These are phyloP conservation scores for Jatropha multifida DNA, from an alignment of 441 rosid species.

Conservation along the genomic window DNA sequence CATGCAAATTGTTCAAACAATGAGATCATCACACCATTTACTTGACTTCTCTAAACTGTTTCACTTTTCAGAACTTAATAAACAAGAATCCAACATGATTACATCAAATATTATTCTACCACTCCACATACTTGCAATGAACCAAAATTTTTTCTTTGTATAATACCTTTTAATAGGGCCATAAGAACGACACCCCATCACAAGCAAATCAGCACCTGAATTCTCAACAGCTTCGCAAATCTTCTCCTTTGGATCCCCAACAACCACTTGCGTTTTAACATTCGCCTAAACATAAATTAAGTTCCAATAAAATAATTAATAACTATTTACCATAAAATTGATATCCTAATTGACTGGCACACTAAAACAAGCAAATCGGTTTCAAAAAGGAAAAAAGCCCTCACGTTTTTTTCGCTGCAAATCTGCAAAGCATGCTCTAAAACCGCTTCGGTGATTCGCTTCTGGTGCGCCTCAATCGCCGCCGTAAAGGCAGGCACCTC, in stretches of 20 bases:
- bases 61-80: not conserved
- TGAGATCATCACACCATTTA: too few relatives aligned
- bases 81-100: not conserved
- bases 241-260: constrained; percentile 87
- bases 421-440: constrained; percentile 6
- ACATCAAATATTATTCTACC: not conserved
- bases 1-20: not conserved
- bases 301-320: not conserved
- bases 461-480: constrained; percentile 80
- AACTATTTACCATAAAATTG: not conserved
- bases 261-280: constrained; percentile 63
- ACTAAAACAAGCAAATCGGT: not conserved
- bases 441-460: constrained; percentile 54
- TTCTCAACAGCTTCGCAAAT: constrained; percentile 70
- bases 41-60: not conserved
- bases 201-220: constrained; percentile 68
- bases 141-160: not conserved
- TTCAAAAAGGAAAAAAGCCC: not conserved
- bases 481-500: constrained; percentile 88
- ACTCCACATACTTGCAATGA: not conserved
- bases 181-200: constrained; percentile 75
- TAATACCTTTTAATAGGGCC: constrained; percentile 79
- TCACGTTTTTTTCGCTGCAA: constrained; percentile 30
- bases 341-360: not conserved
- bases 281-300: constrained; percentile 41